Evolutionary conservation across 2,329 filamentous ascomycete genomes (phyloP).

Genomic region (Aspergillus ustus): DNA sequence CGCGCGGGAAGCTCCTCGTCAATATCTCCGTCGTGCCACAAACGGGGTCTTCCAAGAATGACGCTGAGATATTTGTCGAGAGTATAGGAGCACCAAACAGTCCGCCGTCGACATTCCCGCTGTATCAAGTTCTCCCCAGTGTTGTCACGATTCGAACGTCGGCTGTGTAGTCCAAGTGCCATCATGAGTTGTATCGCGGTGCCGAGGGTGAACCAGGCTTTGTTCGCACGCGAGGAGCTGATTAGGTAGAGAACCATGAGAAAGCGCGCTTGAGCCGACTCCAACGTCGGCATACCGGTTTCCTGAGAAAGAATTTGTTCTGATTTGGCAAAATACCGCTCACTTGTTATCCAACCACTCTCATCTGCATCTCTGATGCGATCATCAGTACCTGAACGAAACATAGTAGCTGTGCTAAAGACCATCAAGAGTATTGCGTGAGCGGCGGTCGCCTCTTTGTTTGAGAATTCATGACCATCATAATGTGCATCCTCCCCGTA

Average conservation of each 20-base stretch:
- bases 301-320: conserved; percentile 25
- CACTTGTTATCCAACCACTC: conserved; percentile 24
- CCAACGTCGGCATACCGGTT: conserved; percentile 24
- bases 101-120: conserved; percentile 40
- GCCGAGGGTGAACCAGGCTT: conserved; percentile 45
- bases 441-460: conserved; percentile 6
- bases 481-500: conserved; percentile 12
- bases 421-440: conserved; percentile 26
- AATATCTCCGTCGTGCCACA: conserved; percentile 45
- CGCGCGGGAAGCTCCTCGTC: conserved; percentile 58
- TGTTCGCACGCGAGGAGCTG: conserved; percentile 42
- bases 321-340: conserved; percentile 27
- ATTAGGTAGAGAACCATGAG: conserved; percentile 39
- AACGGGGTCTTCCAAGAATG: conserved; percentile 42
- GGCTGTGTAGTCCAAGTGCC: conserved; percentile 42
- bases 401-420: conserved; percentile 28
- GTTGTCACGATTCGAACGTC: conserved; percentile 8
- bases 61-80: conserved; percentile 47
- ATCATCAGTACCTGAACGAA: conserved; percentile 19
- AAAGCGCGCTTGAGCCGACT: conserved; percentile 30
- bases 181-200: conserved; percentile 43
- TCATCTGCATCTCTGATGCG: conserved; percentile 21
- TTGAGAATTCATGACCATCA: not conserved
- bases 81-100: conserved; percentile 46
- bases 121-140: conserved; percentile 21